phyloP scores from a whole-genome alignment of 257 asterid genomes.

The Petunia secreta region DNA sequence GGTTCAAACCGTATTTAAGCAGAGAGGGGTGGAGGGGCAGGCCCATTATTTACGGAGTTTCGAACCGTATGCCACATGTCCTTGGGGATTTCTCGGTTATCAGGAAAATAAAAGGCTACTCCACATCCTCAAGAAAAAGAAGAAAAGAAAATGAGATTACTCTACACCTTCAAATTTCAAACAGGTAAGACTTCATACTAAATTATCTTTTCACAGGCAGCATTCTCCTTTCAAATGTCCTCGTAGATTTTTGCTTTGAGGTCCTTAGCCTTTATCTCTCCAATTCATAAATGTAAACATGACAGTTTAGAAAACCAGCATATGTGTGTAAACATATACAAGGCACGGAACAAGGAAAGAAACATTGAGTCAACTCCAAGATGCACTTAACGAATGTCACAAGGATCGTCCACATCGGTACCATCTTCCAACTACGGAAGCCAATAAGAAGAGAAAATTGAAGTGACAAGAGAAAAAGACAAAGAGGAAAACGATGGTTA shows the following conservation, averaged over 20 bases:
- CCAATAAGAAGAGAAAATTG: background rate
- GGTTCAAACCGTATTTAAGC: too few species aligned
- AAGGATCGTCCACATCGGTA: background rate
- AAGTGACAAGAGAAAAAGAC: background rate
- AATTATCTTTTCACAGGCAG: background rate
- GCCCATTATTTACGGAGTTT: too few species aligned
- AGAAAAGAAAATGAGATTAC: constrained; percentile 13
- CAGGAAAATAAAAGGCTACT: background rate
- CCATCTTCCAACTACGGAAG: background rate
- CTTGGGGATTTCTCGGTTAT: too few species aligned
- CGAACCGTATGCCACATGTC: too few species aligned
- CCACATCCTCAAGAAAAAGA: background rate
- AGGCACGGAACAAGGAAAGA: background rate
- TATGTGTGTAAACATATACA: background rate
- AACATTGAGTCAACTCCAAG: background rate
- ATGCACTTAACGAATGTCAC: background rate
- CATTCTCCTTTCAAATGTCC: background rate
- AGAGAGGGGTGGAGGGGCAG: too few species aligned
- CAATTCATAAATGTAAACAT: background rate
- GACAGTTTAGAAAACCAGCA: background rate
- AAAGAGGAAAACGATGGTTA: background rate
- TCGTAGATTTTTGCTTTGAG: background rate
- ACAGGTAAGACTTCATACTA: background rate
- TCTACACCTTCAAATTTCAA: constrained; percentile 21
- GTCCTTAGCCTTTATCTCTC: background rate